A percentile compares a stretch with the other conserved stretches of the same genome.
Conservation (phyloP, 2,329 filamentous ascomycete genomes). For the Apiospora pterosperma region DNA sequence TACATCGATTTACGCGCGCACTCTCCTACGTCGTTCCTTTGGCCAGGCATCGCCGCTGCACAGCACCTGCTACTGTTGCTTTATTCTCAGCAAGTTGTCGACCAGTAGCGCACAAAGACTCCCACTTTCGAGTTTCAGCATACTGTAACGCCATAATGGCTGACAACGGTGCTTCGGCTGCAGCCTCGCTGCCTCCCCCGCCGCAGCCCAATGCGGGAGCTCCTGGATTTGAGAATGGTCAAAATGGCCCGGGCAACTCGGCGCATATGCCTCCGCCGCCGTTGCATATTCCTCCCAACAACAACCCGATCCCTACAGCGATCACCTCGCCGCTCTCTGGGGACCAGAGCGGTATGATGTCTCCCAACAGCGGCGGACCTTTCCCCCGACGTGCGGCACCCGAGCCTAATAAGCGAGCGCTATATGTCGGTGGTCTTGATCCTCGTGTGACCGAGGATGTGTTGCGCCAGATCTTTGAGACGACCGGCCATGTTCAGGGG, state of each 20-base stretch:
- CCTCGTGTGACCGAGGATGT: constrained; percentile 95
- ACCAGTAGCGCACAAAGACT: constrained; percentile 16
- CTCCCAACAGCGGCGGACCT: constrained; percentile 73
- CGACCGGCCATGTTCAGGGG: constrained; percentile 94
- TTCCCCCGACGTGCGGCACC: constrained; percentile 88
- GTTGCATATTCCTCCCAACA: constrained; percentile 93
- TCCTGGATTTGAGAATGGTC: constrained; percentile 73
- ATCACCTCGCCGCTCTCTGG: constrained; percentile 84
- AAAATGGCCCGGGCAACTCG: constrained; percentile 67
- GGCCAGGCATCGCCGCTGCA: neutral
- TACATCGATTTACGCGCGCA: neutral
- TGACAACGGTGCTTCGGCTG: constrained; percentile 64
- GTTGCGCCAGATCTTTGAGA: constrained; percentile 96
- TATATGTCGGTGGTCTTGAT: constrained; percentile 94
- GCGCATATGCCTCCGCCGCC: constrained; percentile 86
- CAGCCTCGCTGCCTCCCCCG: constrained; percentile 66
- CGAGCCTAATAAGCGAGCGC: constrained; percentile 95
- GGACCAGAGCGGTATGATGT: constrained; percentile 63
- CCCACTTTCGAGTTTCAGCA: neutral
- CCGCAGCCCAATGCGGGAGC: constrained; percentile 66
- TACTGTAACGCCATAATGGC: constrained; percentile 59
- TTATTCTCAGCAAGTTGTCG: constrained; percentile 14
- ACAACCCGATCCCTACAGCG: constrained; percentile 88
- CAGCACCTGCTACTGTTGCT: neutral
- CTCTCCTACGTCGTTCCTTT: neutral